phyloP scores from a whole-genome alignment of 192 early-diverging fungal species.

The Linnemannia exigua region DNA sequence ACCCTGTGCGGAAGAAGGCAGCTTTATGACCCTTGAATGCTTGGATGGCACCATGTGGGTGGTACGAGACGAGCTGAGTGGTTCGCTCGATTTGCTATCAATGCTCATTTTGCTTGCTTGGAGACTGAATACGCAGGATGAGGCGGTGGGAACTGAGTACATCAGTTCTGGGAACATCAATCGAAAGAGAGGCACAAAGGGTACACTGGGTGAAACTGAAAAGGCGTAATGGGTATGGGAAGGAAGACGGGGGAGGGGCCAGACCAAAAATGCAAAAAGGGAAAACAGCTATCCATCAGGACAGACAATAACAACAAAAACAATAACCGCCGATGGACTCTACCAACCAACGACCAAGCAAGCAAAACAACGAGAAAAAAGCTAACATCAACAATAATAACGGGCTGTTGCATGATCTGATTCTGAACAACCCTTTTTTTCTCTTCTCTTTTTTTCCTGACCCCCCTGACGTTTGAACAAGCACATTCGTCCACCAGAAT shows the following conservation, averaged over 20 bases:
- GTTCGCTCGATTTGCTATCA: neutral
- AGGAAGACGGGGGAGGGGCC: neutral
- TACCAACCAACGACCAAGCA: neutral
- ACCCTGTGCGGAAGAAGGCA: neutral
- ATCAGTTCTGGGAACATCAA: neutral
- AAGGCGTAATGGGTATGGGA: neutral
- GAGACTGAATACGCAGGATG: no score
- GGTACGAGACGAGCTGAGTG: neutral
- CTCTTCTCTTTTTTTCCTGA: neutral
- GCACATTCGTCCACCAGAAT: no score
- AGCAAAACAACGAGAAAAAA: neutral
- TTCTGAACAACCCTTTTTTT: neutral
- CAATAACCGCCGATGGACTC: neutral
- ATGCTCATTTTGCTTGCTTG: neutral
- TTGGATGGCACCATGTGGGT: constrained; percentile 1
- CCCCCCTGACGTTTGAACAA: neutral
- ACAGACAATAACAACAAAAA: neutral
- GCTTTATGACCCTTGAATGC: neutral
- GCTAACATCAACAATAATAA: neutral
- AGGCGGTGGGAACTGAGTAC: neutral
- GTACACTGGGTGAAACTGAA: neutral
- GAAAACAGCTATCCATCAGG: neutral
- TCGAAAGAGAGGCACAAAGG: neutral
- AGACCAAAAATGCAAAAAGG: neutral
- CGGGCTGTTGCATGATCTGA: constrained; percentile 6